Evolutionary conservation across 2,329 filamentous ascomycete genomes (phyloP).

Genomic region (Epichloe sibirici): DNA sequence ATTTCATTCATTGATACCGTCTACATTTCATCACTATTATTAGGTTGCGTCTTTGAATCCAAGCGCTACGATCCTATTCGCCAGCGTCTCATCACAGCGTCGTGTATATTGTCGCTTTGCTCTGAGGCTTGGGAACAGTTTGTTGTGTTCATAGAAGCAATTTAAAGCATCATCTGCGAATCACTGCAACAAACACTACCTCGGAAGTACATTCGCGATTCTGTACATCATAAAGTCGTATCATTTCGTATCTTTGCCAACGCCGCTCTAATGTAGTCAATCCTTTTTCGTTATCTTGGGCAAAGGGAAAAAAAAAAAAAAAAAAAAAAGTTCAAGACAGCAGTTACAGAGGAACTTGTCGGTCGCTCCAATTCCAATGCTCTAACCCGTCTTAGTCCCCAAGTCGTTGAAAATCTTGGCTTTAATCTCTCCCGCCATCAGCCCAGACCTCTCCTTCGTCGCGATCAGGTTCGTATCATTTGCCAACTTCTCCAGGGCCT

Average conservation of each 20-base stretch:
- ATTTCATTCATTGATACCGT: too few species aligned
- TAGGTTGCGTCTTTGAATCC: too few species aligned
- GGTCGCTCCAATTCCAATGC: not conserved
- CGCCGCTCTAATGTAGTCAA: conserved; percentile 1
- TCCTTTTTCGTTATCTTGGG: not conserved
- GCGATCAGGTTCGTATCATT: conserved; percentile 49
- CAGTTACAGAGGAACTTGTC: not conserved
- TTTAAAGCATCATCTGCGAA: too few species aligned
- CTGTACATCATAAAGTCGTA: not conserved
- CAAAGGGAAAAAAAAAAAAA: not conserved
- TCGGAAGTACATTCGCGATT: too few species aligned
- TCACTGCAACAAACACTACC: too few species aligned
- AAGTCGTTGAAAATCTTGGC: conserved; percentile 45
- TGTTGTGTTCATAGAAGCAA: too few species aligned
- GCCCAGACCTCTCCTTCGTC: conserved; percentile 48
- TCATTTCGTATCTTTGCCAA: conserved; percentile 1
- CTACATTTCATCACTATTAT: too few species aligned
- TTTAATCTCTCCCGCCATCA: conserved; percentile 52
- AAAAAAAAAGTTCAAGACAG: not conserved
- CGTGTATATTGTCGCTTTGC: too few species aligned
- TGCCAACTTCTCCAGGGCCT: conserved; percentile 46
- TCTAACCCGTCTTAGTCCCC: conserved; percentile 9
- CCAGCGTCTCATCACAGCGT: too few species aligned
- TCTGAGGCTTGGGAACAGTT: too few species aligned
- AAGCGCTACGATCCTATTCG: too few species aligned